Evolutionary conservation across 2,329 filamentous ascomycete genomes (phyloP).

Genomic region (Sporothrix luriei): DNA sequence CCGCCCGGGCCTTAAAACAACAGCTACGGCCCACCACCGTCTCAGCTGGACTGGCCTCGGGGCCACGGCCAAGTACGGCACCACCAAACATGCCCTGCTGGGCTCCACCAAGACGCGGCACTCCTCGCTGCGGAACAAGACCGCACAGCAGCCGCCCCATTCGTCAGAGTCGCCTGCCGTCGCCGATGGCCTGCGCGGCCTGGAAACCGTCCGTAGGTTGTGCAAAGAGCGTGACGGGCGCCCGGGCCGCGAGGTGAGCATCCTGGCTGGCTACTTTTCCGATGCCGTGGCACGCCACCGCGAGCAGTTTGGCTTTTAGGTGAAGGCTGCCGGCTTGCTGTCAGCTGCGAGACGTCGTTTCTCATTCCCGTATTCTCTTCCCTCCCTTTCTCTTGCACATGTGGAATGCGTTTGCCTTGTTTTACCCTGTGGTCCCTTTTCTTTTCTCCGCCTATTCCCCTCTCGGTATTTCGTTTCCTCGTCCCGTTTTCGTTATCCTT

Average conservation of each 20-base stretch:
- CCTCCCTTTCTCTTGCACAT: not conserved
- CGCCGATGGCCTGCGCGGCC: slow-evolving; percentile 38
- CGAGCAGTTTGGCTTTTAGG: slow-evolving; percentile 28
- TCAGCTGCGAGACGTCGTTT: not conserved
- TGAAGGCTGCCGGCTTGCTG: too few relatives aligned
- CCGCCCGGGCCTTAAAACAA: slow-evolving; percentile 25
- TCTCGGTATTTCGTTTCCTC: not conserved
- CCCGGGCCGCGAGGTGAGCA: slow-evolving; percentile 43
- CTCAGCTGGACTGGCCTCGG: slow-evolving; percentile 49
- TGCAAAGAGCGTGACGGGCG: slow-evolving; percentile 44
- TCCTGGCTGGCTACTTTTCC: slow-evolving; percentile 40
- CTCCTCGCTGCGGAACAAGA: not conserved
- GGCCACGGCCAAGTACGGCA: slow-evolving; percentile 39
- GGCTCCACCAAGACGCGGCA: slow-evolving; percentile 15
- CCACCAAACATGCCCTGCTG: slow-evolving; percentile 34
- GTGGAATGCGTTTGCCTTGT: not conserved
- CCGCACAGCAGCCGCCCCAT: not conserved
- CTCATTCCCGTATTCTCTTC: not conserved
- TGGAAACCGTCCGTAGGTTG: slow-evolving; percentile 43
- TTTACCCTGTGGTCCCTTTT: not conserved
- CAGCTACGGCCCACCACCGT: slow-evolving; percentile 40
- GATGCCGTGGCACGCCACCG: slow-evolving; percentile 32
- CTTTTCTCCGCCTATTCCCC: too few relatives aligned
- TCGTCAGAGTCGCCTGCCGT: not conserved
- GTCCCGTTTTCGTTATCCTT: not conserved